Base-by-base conservation (phyloP, 1,284 basidiomycete species). In the Neolentinus lepideus region DNA sequence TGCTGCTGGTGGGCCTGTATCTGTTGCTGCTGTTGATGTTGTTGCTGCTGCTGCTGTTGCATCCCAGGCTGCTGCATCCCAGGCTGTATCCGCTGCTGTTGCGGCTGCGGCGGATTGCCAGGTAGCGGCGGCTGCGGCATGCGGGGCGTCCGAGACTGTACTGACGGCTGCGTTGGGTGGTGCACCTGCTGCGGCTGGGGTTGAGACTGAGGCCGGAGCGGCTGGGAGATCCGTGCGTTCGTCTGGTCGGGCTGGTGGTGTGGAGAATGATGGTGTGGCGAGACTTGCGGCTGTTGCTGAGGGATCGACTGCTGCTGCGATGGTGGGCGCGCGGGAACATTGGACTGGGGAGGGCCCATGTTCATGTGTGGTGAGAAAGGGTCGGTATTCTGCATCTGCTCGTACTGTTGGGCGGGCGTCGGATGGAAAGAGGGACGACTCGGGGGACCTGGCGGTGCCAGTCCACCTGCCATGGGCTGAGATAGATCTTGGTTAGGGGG, bases 381-480 rank as follows among this genome's bases (percentile, higher is more conserved):
- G 21, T 60, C 60, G 43, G 69, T 68, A 29, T 66, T 64, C 52
- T 74, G 75, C 74, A 83, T 79, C 55, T 75, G 69, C 52, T 77
- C 75, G 56, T 77, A 73, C 52, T 78, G 76, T 62, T 86, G 84
- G 6, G 83, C 80, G 8, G 84, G 82, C 2, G 84, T 85, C 21
- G 74, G 63, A 16, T 75, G 75, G 56, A 83, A 80, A 11, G 67
- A 63, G 8, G 70, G 38, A 24, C 76, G 75, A 52, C 66, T 74
- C 2, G 69, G 62, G 21, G 73, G 66, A 21, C 65, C 57, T 2
- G 64, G 58, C 25, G 61, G 59, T 56, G 62, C 57, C 52, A 58
- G 55, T 16, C 45, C 55, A 25, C 58, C 59, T 9, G 61, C 60
- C 33, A 60, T 51, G 24, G 62, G 60, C 43, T 65, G 74, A 2